These are phyloP conservation scores for Phytopythium chamaehyphon DNA, from an alignment of 352 stramenopile genomes.

Conservation along the genomic window DNA sequence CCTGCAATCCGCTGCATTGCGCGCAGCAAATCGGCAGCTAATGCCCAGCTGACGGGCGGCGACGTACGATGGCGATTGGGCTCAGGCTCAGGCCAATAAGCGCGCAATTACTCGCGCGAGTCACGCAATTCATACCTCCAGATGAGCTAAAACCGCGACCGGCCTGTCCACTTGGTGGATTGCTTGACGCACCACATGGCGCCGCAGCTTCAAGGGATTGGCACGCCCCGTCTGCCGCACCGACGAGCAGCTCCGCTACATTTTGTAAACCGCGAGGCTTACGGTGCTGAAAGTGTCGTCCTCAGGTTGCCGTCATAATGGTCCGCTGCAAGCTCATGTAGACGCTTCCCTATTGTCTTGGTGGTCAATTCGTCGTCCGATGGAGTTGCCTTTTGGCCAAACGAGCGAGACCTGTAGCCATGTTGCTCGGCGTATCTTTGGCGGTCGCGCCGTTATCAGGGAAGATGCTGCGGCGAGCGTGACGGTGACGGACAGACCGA, in stretches of 20 bases:
- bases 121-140: no score
- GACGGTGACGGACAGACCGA: background rate
- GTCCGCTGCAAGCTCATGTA: background rate
- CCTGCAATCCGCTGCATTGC: background rate
- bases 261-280: background rate
- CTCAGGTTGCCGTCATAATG: background rate
- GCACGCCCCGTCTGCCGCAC: background rate
- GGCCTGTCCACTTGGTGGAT: background rate
- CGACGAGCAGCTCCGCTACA: background rate
- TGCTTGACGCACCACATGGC: conserved; percentile 6
- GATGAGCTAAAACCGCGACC: no score
- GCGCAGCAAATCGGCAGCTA: background rate
- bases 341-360: background rate
- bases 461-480: conserved; percentile 2
- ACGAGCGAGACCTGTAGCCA: background rate
- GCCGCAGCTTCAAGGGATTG: conserved; percentile 2
- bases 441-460: conserved; percentile 4
- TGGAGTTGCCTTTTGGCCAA: background rate
- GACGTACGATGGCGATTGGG: no score
- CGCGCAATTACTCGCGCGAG: no score
- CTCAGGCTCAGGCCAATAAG: no score
- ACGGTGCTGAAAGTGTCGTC: background rate
- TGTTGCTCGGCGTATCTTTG: background rate
- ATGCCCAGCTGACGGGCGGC: no score
- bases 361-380: background rate